These are phyloP conservation scores for Pseudogymnoascus sp. DNA, from an alignment of 2,329 filamentous ascomycete species.

Conservation along the genomic window DNA sequence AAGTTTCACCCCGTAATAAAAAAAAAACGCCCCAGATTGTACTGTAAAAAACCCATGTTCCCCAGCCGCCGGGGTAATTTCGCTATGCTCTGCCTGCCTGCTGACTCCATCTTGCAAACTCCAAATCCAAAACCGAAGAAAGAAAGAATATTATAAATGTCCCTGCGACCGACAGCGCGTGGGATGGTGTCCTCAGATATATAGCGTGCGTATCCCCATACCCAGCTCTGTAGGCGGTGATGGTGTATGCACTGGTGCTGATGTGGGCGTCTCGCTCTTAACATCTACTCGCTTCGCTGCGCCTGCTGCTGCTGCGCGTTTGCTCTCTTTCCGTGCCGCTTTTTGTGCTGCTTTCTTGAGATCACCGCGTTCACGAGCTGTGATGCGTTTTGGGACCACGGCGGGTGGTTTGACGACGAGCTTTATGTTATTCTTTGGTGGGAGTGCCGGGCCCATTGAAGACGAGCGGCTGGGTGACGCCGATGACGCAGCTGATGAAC, in stretches of 20 bases:
- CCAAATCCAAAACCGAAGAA: constrained; percentile 6
- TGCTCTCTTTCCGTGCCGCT: constrained; percentile 16
- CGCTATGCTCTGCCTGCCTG: neutral
- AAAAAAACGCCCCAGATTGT: constrained; percentile 2
- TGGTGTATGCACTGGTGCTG: neutral
- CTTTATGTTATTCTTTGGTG: constrained; percentile 6
- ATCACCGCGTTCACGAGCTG: constrained; percentile 17
- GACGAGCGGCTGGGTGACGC: neutral
- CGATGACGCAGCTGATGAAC: neutral
- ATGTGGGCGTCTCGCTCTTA: neutral
- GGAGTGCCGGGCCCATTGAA: neutral
- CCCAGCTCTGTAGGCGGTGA: constrained; percentile 1
- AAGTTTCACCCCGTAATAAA: neutral
- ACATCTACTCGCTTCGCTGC: neutral
- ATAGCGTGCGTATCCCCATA: constrained; percentile 9
- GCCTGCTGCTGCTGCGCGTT: constrained; percentile 6
- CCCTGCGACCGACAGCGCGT: neutral
- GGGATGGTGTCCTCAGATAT: constrained; percentile 8
- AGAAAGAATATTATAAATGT: neutral
- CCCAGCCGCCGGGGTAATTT: neutral
- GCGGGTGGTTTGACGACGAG: neutral
- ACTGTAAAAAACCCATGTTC: neutral
- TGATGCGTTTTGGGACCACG: constrained; percentile 8
- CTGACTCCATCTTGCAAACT: neutral
- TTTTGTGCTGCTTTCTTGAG: constrained; percentile 20